Conservation (phyloP, 768 basidiomycete genomes). For the Lactifluus hygrophoroides region DNA sequence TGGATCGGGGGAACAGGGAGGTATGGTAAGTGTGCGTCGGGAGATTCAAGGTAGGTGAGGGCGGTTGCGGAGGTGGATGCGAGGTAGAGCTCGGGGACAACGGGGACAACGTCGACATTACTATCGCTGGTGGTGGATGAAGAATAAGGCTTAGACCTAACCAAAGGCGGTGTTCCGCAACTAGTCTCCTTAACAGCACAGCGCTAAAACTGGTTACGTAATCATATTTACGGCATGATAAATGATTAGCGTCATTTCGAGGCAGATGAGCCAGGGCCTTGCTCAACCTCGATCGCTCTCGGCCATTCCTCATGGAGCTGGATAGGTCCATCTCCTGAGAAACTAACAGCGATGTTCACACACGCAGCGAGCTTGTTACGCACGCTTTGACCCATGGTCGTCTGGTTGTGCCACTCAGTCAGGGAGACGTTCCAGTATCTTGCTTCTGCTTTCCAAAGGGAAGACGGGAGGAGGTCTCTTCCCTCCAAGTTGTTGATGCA, state of each 20-base stretch:
- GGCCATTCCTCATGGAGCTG: background rate
- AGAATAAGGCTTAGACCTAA: background rate
- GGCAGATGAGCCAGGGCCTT: too few species aligned
- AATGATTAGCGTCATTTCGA: too few species aligned
- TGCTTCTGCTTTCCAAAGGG: background rate
- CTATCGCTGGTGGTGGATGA: background rate
- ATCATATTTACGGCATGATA: background rate
- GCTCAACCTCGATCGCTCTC: too few species aligned
- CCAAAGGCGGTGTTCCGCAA: background rate
- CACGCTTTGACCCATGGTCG: too few species aligned
- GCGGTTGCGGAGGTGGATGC: background rate
- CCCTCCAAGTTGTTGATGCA: background rate
- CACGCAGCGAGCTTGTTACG: too few species aligned
- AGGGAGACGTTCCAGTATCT: background rate
- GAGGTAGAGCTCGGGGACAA: background rate
- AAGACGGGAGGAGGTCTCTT: background rate
- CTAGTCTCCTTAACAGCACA: too few species aligned
- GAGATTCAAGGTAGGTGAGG: constrained; percentile 18
- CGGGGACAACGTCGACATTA: background rate
- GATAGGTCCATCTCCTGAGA: background rate
- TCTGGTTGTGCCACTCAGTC: too few species aligned
- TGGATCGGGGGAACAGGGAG: constrained; percentile 30
- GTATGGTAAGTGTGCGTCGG: constrained; percentile 42
- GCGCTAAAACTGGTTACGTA: background rate
- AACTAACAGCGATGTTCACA: background rate